Conservation (phyloP, 768 basidiomycete species). For the Tulasnella sp. region DNA sequence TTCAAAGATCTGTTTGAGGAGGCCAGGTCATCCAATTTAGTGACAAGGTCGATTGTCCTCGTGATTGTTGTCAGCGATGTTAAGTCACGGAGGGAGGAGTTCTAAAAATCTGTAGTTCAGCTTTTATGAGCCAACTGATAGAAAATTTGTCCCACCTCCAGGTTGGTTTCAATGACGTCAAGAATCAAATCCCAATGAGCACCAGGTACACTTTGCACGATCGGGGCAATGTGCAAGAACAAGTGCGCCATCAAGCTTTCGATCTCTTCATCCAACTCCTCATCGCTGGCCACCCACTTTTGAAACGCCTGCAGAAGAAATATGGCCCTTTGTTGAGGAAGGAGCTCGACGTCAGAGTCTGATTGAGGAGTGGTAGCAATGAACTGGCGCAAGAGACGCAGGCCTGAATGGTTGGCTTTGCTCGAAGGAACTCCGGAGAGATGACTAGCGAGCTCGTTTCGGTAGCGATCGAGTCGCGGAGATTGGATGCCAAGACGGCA, state of each 20-base stretch:
- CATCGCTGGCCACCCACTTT: slow-evolving; percentile 58
- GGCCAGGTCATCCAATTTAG: slow-evolving; percentile 56
- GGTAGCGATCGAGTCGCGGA: slow-evolving; percentile 60
- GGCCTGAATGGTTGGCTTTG: slow-evolving; percentile 57
- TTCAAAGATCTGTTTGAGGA: slow-evolving; percentile 62
- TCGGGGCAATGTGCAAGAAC: slow-evolving; percentile 66
- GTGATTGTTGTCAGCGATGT: too few relatives aligned
- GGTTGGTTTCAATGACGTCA: slow-evolving; percentile 74
- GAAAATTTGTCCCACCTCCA: slow-evolving; percentile 50
- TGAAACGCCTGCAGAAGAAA: slow-evolving; percentile 79
- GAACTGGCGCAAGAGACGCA: slow-evolving; percentile 56
- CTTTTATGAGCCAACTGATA: neutral
- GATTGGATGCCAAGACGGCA: slow-evolving; percentile 55
- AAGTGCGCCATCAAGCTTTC: slow-evolving; percentile 67
- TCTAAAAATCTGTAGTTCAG: slow-evolving; percentile 30
- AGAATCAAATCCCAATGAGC: slow-evolving; percentile 90
- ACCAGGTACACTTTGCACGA: slow-evolving; percentile 77
- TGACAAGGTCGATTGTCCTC: slow-evolving; percentile 54
- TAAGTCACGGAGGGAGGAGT: slow-evolving; percentile 34
- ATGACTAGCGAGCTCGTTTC: slow-evolving; percentile 83
- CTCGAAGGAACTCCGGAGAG: slow-evolving; percentile 52
- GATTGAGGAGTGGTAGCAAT: slow-evolving; percentile 61
- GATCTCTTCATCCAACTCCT: slow-evolving; percentile 62
- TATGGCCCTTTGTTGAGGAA: slow-evolving; percentile 74
- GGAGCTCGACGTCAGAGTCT: slow-evolving; percentile 70